Evolutionary conservation across 108 stramenopile species (phyloP).

Genomic region (Cyclotella atomus): DNA sequence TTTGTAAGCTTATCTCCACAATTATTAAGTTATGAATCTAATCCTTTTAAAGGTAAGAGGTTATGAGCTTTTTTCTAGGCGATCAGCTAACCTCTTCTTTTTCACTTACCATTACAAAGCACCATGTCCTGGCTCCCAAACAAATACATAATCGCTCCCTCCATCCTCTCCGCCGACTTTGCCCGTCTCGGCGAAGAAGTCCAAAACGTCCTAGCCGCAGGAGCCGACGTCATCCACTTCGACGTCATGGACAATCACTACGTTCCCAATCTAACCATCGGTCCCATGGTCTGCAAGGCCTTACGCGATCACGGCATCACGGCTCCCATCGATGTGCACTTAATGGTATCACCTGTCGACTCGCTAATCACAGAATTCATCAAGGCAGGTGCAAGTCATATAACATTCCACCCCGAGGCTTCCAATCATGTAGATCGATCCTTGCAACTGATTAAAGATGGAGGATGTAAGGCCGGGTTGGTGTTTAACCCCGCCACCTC

Average conservation of each 20-base stretch:
- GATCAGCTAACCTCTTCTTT: too few relatives aligned
- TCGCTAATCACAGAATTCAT: constrained; percentile 93
- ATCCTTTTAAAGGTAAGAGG: too few relatives aligned
- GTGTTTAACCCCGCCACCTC: constrained; percentile 98
- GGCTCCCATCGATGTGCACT: constrained; percentile 98
- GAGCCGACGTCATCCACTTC: constrained; percentile 99
- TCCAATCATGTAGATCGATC: constrained; percentile 95
- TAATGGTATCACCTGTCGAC: constrained; percentile 98
- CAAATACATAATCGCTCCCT: constrained; percentile 95
- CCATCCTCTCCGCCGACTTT: constrained; percentile 98
- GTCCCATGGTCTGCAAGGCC: constrained; percentile 99
- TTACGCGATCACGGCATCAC: constrained; percentile 98
- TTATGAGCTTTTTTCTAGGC: too few relatives aligned
- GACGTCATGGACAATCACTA: constrained; percentile 99
- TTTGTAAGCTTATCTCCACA: too few relatives aligned
- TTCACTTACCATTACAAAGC: too few relatives aligned
- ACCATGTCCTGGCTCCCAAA: constrained; percentile 7
- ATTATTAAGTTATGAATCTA: too few relatives aligned
- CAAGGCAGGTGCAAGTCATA: constrained; percentile 97
- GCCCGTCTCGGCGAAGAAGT: constrained; percentile 97
- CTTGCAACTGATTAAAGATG: constrained; percentile 92
- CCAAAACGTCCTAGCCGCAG: constrained; percentile 95
- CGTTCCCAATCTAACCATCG: constrained; percentile 98
- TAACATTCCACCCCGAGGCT: constrained; percentile 99
- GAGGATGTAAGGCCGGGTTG: constrained; percentile 98